Evolutionary conservation across 148 eudicot species (phyloP).

Genomic region (Heliosperma pusillum): DNA sequence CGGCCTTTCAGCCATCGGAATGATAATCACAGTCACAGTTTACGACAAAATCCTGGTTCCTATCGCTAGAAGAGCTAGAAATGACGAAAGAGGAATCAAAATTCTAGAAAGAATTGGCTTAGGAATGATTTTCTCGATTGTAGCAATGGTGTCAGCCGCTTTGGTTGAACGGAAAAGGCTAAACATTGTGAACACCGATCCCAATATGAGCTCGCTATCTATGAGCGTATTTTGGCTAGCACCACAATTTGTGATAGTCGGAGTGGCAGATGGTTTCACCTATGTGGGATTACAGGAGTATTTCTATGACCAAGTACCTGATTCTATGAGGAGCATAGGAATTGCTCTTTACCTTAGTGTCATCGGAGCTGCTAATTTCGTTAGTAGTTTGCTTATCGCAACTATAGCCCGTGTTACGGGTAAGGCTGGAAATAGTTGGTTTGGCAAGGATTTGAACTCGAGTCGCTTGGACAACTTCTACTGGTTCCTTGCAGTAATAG

Average conservation of each 20-base stretch:
- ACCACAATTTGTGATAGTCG: conserved; percentile 55
- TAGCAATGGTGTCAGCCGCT: conserved; percentile 53
- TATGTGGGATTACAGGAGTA: conserved; percentile 71
- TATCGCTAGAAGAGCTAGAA: conserved; percentile 32
- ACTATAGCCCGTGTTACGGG: conserved; percentile 40
- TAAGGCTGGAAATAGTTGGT: conserved; percentile 57
- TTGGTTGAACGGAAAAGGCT: conserved; percentile 59
- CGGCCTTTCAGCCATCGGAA: conserved; percentile 49
- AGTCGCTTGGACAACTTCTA: conserved; percentile 41
- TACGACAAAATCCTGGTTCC: conserved; percentile 63
- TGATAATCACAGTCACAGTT: conserved; percentile 46
- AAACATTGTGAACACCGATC: conserved; percentile 25
- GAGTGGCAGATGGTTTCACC: conserved; percentile 59
- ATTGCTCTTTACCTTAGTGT: conserved; percentile 68
- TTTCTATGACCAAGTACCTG: conserved; percentile 77
- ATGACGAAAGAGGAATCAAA: conserved; percentile 57
- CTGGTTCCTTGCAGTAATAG: conserved; percentile 31
- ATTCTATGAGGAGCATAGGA: conserved; percentile 71
- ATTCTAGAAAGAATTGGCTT: conserved; percentile 66
- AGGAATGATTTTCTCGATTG: conserved; percentile 54
- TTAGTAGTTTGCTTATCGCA: conserved; percentile 58
- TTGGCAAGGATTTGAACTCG: conserved; percentile 44
- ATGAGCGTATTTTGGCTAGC: conserved; percentile 71
- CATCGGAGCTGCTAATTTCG: conserved; percentile 52
- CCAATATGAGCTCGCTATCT: conserved; percentile 29